phyloP scores from a whole-genome alignment of 768 basidiomycete genomes.

The Suillus subluteus region DNA sequence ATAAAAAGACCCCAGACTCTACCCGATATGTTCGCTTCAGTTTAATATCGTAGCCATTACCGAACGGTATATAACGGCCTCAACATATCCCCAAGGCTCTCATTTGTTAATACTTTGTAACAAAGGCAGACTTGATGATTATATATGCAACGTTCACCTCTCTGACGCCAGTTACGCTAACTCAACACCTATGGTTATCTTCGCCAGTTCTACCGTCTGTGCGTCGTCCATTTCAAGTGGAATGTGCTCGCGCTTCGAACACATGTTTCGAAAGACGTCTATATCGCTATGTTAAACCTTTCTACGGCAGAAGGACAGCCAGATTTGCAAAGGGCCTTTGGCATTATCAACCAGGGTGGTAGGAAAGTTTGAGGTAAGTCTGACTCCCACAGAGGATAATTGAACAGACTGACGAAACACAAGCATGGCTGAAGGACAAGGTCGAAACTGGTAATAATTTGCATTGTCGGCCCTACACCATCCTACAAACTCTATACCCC shows the following conservation, averaged over 20 bases:
- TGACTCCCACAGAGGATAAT: background rate
- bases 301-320: background rate
- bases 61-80: too few species aligned
- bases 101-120: too few species aligned
- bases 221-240: background rate
- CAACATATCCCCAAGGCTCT: too few species aligned
- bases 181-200: background rate
- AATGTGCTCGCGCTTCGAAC: background rate
- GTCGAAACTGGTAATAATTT: background rate
- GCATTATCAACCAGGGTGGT: background rate
- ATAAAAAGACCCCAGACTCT: too few species aligned
- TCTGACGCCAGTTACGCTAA: background rate
- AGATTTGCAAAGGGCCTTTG: background rate
- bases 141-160: too few species aligned
- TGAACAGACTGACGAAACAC: background rate
- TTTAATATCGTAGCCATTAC: too few species aligned
- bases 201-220: background rate
- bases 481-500: too few species aligned
- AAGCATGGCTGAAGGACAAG: background rate
- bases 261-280: background rate
- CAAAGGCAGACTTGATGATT: too few species aligned
- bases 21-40: too few species aligned
- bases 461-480: too few species aligned
- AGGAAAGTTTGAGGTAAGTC: background rate
- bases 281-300: background rate